These are phyloP conservation scores for Clarireedia hainanense DNA, from an alignment of 2,329 filamentous ascomycete species.

Conservation along the genomic window DNA sequence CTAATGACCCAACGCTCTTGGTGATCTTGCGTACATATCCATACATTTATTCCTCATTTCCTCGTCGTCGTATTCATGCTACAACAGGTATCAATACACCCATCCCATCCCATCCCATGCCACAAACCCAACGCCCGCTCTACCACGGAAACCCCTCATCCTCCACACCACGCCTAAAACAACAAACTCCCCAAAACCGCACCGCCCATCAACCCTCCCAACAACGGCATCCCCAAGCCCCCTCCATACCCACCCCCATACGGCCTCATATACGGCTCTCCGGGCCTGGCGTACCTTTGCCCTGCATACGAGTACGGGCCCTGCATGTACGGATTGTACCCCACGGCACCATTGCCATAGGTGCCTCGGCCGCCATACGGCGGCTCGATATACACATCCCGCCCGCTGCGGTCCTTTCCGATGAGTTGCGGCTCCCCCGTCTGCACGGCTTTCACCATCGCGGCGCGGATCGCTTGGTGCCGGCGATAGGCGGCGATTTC, in stretches of 20 bases:
- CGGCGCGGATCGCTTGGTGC: conserved; percentile 42
- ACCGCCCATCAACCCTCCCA: conserved; percentile 38
- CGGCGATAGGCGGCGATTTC: conserved; percentile 41
- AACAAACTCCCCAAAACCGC: conserved; percentile 38
- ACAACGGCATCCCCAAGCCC: conserved; percentile 37
- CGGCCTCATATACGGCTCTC: conserved; percentile 38
- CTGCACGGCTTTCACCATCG: conserved; percentile 41
- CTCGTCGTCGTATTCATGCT: too few species aligned
- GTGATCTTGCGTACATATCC: neutral
- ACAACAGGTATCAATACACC: too few species aligned
- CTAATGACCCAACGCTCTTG: neutral
- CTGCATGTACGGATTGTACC: conserved; percentile 38
- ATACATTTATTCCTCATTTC: neutral
- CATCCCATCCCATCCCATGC: neutral
- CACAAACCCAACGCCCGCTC: too few species aligned
- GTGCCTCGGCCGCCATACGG: conserved; percentile 28
- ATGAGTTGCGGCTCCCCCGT: conserved; percentile 49
- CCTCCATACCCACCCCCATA: conserved; percentile 37
- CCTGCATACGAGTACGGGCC: conserved; percentile 38
- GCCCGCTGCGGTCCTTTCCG: conserved; percentile 44
- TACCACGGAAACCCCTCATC: neutral
- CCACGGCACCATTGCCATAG: conserved; percentile 28
- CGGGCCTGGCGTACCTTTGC: conserved; percentile 42
- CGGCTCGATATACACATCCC: conserved; percentile 51
- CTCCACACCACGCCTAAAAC: conserved; percentile 10